Evolutionary conservation across 2,329 filamentous ascomycete species (phyloP), one percentile per base, ranked within the genome.

Genomic region (Rhinocladiella similis): DNA sequence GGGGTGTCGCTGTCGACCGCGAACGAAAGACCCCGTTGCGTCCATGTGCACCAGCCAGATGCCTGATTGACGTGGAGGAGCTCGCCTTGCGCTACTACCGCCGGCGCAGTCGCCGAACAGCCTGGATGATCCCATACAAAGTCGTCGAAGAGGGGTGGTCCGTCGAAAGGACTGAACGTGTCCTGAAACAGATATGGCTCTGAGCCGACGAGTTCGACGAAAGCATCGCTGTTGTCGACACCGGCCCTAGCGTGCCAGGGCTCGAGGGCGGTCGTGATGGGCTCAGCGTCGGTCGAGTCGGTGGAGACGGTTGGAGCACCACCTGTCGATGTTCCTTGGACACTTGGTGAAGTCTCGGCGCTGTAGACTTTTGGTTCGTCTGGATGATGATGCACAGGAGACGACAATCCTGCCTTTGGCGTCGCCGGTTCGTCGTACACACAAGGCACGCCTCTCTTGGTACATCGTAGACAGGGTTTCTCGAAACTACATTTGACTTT

Each of bases 401-500:
- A 33, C 29, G 18, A 25, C 45, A n/a, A 35, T 12, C 45, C 19
- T 9, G 29, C 6, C 10, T 27, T n/a, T 3, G 3, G 16, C 41
- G 27, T 19, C 38, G 35, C 14, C 50, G 42, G 14, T n/a, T 16
- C 18, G 49, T 63, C 57, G 41, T 67, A 67, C 13, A 60, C 25
- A 48, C 65, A 68, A 5, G 56, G 53, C 5, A 67, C 16, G 5
- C 56, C 59, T 56, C 63, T 67, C 5, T 52, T 53, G 4, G 20
- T 43, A 42, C 66, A 68, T 42, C 65, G 58, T 43, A 33, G 48
- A 54, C 64, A 67, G 2, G 46, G 63, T 3, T 49, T n/a, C 20
- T 65, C 47, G 39, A 67, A 63, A 22, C 43, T 60, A 41, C 66
- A 68, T 54, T 66, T 68, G 6, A 50, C 53, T 27, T 66, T 67